Evolutionary conservation across 352 stramenopile genomes (phyloP).

Genomic region (Globisporangium polare): DNA sequence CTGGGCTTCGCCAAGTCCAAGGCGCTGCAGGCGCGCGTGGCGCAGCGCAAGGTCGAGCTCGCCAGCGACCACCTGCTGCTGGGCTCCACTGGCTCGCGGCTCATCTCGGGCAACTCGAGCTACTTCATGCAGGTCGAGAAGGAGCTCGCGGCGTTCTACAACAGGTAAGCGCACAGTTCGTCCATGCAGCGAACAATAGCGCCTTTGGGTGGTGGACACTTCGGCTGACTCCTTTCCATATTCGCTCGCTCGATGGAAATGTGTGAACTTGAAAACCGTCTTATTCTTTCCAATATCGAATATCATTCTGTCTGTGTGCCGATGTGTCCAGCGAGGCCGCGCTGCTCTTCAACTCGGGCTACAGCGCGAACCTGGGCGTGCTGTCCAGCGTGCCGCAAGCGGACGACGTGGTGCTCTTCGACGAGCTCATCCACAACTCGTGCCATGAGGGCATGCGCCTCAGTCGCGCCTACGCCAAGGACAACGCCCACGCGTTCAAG

Average conservation of each 20-base stretch:
- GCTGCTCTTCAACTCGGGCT: constrained; percentile 96
- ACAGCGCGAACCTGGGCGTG: constrained; percentile 95
- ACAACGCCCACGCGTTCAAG: constrained; percentile 56
- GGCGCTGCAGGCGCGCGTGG: constrained; percentile 49
- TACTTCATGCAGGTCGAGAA: constrained; percentile 89
- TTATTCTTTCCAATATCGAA: constrained; percentile 14
- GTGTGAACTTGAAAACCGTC: background rate
- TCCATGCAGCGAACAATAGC: background rate
- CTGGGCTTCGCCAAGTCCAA: constrained; percentile 88
- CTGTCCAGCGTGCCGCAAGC: constrained; percentile 89
- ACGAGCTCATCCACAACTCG: constrained; percentile 97
- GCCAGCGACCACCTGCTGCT: constrained; percentile 19
- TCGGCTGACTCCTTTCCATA: constrained; percentile 6
- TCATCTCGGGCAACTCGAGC: constrained; percentile 93
- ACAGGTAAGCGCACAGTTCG: constrained; percentile 27
- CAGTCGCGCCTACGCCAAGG: constrained; percentile 55
- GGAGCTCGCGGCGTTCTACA: constrained; percentile 84
- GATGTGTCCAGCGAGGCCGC: constrained; percentile 65
- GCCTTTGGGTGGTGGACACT: background rate
- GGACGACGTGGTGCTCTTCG: constrained; percentile 92
- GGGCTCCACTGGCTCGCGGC: constrained; percentile 86
- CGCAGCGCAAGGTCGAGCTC: constrained; percentile 37
- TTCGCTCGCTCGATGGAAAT: background rate
- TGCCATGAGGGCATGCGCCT: constrained; percentile 92
- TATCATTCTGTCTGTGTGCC: constrained; percentile 1